Evolutionary conservation across 2,329 filamentous ascomycete genomes (phyloP), one percentile per base, ranked within the genome.

Genomic region (Penicillium sclerotigenum): DNA sequence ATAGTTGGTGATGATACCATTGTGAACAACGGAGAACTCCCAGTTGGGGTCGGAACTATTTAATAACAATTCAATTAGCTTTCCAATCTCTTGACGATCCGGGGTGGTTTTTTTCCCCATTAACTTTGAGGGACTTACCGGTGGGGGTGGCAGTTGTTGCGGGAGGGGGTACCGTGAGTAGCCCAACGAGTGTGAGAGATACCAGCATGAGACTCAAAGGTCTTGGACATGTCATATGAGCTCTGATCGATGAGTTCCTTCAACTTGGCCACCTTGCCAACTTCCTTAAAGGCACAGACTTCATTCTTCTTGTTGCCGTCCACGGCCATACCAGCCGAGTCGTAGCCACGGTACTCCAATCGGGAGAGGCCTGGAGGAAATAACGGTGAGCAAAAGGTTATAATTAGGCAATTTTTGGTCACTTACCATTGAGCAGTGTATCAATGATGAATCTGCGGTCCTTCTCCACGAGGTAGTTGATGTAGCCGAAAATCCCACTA

Each of bases 1-100:
- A 86, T 99, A 99, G 85, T 99, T 99, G 81, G 94, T 99, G 79
- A 99, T 99, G 83, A 99, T 99, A 73, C 94, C 94, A 80, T 99
- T 99, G 88, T 99, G 94, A 59, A 97, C 94, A 69, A 99, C 87
- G 65, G 90, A 84, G 77, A 99, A 99, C 80, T 99, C 89, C 91
- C 93, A 99, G 71, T 81, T 90, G 68, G 88, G 86, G 77, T 99
- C 94, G 65, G 93, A 97, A 78, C 92, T 95, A 64, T 53, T 10
- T 18, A 16, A 36, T 14, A 28, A 22, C 59, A n/a, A 43, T 45
- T 20, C 20, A 40, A 37, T 52, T 26, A 55, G 40, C 26, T 10
- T 40, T 13, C 22, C 20, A 16, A 29, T 14, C 10, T 42, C 28
- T 42, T 11, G 1, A 14, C 26, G 8, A 22, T 57, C 36, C 47